Conservation (phyloP, 345 rosid species). For the Euphorbia peplus region DNA sequence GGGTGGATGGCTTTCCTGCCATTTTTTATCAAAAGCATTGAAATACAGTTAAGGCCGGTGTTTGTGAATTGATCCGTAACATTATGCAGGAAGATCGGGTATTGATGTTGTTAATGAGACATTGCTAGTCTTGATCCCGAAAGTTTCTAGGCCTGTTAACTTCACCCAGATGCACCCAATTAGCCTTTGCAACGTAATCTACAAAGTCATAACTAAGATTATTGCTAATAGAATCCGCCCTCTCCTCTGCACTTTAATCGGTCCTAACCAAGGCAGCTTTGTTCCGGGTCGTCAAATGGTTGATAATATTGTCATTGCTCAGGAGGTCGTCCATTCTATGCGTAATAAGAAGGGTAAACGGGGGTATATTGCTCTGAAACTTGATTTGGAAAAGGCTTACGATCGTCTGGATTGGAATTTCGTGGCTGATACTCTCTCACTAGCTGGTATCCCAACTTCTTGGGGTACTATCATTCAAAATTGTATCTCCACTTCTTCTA, state of each 20-base stretch:
- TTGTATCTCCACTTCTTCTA: not conserved
- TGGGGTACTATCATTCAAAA: not conserved
- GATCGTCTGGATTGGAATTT: not conserved
- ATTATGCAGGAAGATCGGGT: no score
- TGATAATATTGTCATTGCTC: not conserved
- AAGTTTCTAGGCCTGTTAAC: not conserved
- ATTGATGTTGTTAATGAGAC: not conserved
- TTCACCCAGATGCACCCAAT: not conserved
- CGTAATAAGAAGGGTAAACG: not conserved
- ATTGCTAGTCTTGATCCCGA: not conserved
- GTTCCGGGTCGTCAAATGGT: not conserved
- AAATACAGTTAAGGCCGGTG: no score
- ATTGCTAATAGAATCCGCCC: not conserved
- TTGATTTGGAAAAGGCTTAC: no score
- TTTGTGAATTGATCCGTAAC: no score
- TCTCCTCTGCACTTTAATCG: not conserved
- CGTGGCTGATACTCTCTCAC: not conserved
- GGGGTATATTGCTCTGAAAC: not conserved
- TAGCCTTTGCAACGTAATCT: not conserved
- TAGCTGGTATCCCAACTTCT: not conserved
- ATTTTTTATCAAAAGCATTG: no score
- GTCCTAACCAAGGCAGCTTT: not conserved
- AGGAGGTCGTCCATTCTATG: constrained; percentile 6
- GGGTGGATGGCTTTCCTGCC: no score
- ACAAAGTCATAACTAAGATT: not conserved